These are phyloP conservation scores for Kwoniella europaea DNA, from an alignment of 768 basidiomycete genomes.

Conservation along the genomic window DNA sequence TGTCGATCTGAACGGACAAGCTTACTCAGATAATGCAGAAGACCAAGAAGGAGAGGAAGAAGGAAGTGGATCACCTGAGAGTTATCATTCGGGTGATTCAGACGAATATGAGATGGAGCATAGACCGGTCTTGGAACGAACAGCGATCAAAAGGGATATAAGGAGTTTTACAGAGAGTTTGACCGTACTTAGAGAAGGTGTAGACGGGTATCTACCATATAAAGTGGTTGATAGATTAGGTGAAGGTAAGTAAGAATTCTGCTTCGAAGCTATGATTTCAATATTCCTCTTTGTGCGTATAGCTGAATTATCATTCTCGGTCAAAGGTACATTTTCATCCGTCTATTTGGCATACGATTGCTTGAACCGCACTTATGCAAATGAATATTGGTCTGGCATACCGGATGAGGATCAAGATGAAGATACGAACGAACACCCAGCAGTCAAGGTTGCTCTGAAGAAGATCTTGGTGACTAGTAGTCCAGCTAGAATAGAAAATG, in stretches of 20 bases:
- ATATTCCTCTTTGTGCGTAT: background rate
- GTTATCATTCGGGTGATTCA: conserved; percentile 52
- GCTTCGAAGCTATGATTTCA: background rate
- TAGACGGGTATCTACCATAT: conserved; percentile 64
- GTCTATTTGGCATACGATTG: conserved; percentile 97
- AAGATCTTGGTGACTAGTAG: conserved; percentile 96
- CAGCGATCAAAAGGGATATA: conserved; percentile 79
- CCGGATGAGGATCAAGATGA: conserved; percentile 9
- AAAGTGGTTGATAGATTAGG: conserved; percentile 86
- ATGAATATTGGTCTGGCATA: conserved; percentile 63
- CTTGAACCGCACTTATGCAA: conserved; percentile 65
- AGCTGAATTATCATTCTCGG: background rate
- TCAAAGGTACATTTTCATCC: conserved; percentile 87
- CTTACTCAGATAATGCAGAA: conserved; percentile 16
- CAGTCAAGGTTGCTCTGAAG: conserved; percentile 85
- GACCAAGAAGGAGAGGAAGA: conserved; percentile 30
- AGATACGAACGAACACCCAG: background rate
- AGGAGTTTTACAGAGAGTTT: conserved; percentile 75
- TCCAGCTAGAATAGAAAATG: conserved; percentile 89
- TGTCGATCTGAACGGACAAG: conserved; percentile 18
- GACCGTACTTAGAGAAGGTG: conserved; percentile 12
- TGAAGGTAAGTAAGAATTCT: conserved; percentile 62
- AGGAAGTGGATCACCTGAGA: conserved; percentile 20
- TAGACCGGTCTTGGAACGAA: conserved; percentile 66
- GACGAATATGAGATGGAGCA: conserved; percentile 54